A percentile compares a stretch with the other conserved stretches of the same genome.
phyloP scores from a whole-genome alignment of 148 eudicot genomes.

The Fallopia convolvulus region DNA sequence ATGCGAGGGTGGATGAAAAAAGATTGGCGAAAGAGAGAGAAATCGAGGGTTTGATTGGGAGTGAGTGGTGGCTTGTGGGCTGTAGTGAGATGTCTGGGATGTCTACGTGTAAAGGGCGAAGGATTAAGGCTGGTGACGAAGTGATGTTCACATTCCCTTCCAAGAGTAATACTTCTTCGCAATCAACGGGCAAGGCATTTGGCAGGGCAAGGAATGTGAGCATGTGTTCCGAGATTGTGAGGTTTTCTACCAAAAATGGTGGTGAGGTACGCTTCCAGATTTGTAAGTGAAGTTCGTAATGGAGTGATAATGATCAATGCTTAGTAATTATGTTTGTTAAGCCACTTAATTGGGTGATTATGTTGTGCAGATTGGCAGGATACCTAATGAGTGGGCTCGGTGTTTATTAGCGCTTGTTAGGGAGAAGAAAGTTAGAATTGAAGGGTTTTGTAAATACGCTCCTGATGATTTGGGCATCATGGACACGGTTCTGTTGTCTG shows the following conservation, averaged over 20 bases:
- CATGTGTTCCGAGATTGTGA: conserved; percentile 71
- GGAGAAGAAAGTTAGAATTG: conserved; percentile 63
- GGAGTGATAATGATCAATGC: background rate
- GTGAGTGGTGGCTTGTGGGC: conserved; percentile 83
- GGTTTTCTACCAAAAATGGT: conserved; percentile 64
- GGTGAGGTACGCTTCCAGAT: conserved; percentile 55
- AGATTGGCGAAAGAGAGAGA: conserved; percentile 15
- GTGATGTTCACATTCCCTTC: conserved; percentile 58
- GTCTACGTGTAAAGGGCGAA: conserved; percentile 87
- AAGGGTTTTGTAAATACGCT: conserved; percentile 75
- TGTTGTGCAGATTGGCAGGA: conserved; percentile 72
- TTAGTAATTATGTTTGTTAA: background rate
- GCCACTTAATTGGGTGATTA: background rate
- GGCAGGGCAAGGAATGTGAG: conserved; percentile 50
- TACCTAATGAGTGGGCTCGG: conserved; percentile 97
- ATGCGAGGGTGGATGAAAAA: background rate
- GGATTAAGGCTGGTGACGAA: conserved; percentile 55
- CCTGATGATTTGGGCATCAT: conserved; percentile 71
- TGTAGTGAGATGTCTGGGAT: conserved; percentile 55
- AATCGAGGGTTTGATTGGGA: conserved; percentile 22
- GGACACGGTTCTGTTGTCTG: conserved; percentile 66
- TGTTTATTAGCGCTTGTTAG: conserved; percentile 82
- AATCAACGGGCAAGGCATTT: conserved; percentile 43
- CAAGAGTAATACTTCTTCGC: conserved; percentile 26
- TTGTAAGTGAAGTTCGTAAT: background rate